Conservation (phyloP, 2,329 filamentous ascomycete genomes). For the Rachicladosporium sp. region DNA sequence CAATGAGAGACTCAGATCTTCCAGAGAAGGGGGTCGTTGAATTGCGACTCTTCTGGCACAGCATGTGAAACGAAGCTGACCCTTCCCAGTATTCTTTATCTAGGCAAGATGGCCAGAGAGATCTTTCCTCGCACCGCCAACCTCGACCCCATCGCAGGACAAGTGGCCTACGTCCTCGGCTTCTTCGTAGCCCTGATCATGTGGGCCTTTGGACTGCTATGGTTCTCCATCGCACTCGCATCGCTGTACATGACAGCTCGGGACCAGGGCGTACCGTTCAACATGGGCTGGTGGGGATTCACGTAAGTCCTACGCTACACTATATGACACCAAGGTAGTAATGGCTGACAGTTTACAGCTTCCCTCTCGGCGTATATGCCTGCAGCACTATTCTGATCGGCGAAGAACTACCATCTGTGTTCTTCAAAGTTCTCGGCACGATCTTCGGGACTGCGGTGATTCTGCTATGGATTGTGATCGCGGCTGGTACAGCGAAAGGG, state of each 20-base stretch:
- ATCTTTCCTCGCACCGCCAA: slow-evolving; percentile 26
- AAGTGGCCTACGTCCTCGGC: slow-evolving; percentile 48
- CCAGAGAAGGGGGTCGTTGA: no score
- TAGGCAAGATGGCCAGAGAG: slow-evolving; percentile 31
- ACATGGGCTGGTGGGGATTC: slow-evolving; percentile 53
- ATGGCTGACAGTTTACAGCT: slow-evolving; percentile 16
- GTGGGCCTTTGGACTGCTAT: slow-evolving; percentile 45
- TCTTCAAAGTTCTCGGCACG: slow-evolving; percentile 46
- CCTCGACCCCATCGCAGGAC: slow-evolving; percentile 29
- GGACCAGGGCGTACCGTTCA: slow-evolving; percentile 39
- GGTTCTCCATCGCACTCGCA: slow-evolving; percentile 43
- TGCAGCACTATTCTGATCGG: slow-evolving; percentile 37
- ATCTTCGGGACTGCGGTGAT: slow-evolving; percentile 41
- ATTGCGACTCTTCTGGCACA: no score
- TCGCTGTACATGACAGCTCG: slow-evolving; percentile 30
- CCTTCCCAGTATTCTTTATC: slow-evolving; percentile 31
- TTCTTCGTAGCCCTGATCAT: slow-evolving; percentile 42
- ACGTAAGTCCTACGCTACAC: slow-evolving; percentile 14
- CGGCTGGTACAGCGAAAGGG: slow-evolving; percentile 36
- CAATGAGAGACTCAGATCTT: no score
- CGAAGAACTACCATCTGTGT: slow-evolving; percentile 40
- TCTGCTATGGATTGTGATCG: slow-evolving; percentile 44
- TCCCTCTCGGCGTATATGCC: slow-evolving; percentile 47
- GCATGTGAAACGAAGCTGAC: no score
- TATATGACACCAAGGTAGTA: background rate